phyloP scores from a whole-genome alignment of 75 land plant genomes.

The Gnetum montanum region DNA sequence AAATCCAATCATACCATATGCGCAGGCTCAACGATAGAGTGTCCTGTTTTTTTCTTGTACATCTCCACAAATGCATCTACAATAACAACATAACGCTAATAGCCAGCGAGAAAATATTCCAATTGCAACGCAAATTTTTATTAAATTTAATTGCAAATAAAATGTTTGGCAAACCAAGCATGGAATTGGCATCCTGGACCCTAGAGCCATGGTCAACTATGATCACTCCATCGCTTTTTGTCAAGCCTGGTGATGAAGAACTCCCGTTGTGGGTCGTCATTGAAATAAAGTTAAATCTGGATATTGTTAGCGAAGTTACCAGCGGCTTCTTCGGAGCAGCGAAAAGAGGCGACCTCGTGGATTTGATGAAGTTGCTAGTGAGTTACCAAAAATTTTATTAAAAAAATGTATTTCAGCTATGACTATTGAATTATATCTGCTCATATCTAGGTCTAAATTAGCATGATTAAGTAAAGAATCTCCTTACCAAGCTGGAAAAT shows the following conservation, averaged over 20 bases:
- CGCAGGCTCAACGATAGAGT: conserved; percentile 82
- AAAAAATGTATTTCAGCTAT: too few relatives aligned
- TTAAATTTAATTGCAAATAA: background rate
- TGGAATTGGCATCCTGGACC: conserved; percentile 65
- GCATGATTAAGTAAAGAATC: too few relatives aligned
- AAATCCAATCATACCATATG: conserved; percentile 76
- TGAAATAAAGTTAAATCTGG: too few relatives aligned
- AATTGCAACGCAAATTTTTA: background rate
- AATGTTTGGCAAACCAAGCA: conserved; percentile 48
- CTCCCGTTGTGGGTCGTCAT: too few relatives aligned
- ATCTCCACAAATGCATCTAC: conserved; percentile 75
- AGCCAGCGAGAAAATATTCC: background rate
- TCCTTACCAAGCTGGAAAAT: too few relatives aligned
- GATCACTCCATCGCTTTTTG: conserved; percentile 55
- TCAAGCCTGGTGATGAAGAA: conserved; percentile 16
- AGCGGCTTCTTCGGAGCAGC: too few relatives aligned
- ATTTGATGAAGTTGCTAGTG: too few relatives aligned
- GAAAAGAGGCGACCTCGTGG: too few relatives aligned
- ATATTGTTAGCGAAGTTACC: too few relatives aligned
- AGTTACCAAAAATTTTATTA: too few relatives aligned
- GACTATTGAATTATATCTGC: too few relatives aligned
- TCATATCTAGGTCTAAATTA: too few relatives aligned
- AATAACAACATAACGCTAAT: background rate
- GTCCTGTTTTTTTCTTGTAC: conserved; percentile 66
- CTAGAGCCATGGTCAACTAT: conserved; percentile 95